phyloP scores from a whole-genome alignment of 192 early-diverging fungal genomes.

The Kickxella alabastrina region DNA sequence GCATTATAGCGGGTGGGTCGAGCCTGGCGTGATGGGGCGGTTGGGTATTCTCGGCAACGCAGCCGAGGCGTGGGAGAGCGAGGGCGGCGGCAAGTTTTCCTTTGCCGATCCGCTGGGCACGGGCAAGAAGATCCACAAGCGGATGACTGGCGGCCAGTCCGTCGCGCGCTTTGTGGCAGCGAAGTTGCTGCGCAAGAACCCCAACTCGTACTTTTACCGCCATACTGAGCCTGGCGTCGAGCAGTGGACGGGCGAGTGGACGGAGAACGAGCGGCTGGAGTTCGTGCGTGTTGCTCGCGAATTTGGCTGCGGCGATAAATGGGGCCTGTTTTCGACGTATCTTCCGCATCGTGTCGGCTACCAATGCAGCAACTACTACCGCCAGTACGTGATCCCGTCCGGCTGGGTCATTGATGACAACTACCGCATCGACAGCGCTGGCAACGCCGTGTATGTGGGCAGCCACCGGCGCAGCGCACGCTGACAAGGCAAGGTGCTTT shows the following conservation, averaged over 20 bases:
- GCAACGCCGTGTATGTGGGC: constrained; percentile 44
- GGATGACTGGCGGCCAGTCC: constrained; percentile 33
- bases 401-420: constrained; percentile 51
- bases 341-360: constrained; percentile 49
- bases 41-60: constrained; percentile 59
- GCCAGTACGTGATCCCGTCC: constrained; percentile 46
- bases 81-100: constrained; percentile 71
- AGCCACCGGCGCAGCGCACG: constrained; percentile 25
- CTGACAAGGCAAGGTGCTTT: background rate
- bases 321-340: constrained; percentile 42
- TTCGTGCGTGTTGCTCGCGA: constrained; percentile 54
- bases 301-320: constrained; percentile 50
- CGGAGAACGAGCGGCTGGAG: constrained; percentile 54
- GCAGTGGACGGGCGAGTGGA: constrained; percentile 76
- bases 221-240: constrained; percentile 72
- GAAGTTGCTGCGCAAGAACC: constrained; percentile 69
- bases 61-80: constrained; percentile 67
- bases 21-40: constrained; percentile 54
- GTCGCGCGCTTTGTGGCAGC: constrained; percentile 54
- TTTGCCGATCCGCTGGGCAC: constrained; percentile 61
- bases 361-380: constrained; percentile 53
- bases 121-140: constrained; percentile 40
- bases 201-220: constrained; percentile 73
- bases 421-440: constrained; percentile 37
- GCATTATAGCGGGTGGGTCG: constrained; percentile 66